Percentiles rank a stretch among this genome's conserved stretches.
Evolutionary conservation across 2,329 filamentous ascomycete species (phyloP).

Genomic region (Pyrenophora seminiperda): DNA sequence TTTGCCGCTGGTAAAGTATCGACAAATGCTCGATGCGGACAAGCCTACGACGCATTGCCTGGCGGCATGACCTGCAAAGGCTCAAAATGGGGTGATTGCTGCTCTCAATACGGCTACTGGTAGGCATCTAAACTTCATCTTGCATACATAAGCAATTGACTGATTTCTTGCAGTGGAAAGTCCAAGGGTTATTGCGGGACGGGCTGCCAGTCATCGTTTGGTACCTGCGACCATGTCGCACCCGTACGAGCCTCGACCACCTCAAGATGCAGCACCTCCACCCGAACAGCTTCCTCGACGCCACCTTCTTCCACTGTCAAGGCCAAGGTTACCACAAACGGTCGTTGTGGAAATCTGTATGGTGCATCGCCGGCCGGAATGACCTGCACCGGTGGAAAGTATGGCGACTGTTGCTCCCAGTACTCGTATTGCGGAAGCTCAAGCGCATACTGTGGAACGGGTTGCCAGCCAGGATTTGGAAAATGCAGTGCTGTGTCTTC

Average conservation of each 20-base stretch:
- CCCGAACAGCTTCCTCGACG: not conserved
- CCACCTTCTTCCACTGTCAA: constrained; percentile 14
- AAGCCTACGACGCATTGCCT: not conserved
- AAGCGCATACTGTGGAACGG: constrained; percentile 5
- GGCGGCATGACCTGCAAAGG: constrained; percentile 1
- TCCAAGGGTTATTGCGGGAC: constrained; percentile 4
- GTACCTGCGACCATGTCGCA: not conserved
- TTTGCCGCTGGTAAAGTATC: not conserved
- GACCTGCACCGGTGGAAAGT: not conserved
- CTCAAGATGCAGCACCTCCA: constrained; percentile 14
- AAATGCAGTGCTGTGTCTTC: not conserved
- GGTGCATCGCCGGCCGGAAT: constrained; percentile 1
- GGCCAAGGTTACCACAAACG: constrained; percentile 5
- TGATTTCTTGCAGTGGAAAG: not conserved
- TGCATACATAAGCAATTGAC: not conserved
- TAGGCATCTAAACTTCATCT: not conserved
- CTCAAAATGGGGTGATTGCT: constrained; percentile 6
- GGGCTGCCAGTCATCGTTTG: constrained; percentile 1
- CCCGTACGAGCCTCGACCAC: constrained; percentile 3
- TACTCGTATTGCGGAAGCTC: constrained; percentile 12
- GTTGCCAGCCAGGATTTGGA: not conserved
- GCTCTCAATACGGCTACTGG: constrained; percentile 5
- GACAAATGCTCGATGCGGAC: constrained; percentile 5
- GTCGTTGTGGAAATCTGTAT: constrained; percentile 7
- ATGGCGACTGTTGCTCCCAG: constrained; percentile 9